Evolutionary conservation across 768 basidiomycete species (phyloP).

Genomic region (Termitomyces sp.): DNA sequence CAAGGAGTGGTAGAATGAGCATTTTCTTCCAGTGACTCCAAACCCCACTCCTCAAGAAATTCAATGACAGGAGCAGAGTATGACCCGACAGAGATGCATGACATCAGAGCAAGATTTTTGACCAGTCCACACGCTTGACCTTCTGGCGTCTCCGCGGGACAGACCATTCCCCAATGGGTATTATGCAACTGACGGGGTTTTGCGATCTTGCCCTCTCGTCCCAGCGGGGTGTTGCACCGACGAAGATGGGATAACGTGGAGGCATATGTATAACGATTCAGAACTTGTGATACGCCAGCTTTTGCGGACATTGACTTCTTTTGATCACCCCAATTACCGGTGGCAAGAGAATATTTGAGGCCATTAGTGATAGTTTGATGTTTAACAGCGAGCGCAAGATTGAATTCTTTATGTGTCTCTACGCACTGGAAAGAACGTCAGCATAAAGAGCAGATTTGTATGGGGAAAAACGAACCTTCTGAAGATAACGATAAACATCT

Average conservation of each 20-base stretch:
- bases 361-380: slow-evolving; percentile 98
- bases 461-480: slow-evolving; percentile 60
- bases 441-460: slow-evolving; percentile 8
- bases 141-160: slow-evolving; percentile 98
- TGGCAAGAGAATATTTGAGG: slow-evolving; percentile 94
- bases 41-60: slow-evolving; percentile 97
- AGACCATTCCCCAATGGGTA: slow-evolving; percentile 99
- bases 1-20: slow-evolving; percentile 76
- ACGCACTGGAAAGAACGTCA: slow-evolving; percentile 65
- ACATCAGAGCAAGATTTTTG: slow-evolving; percentile 96
- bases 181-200: slow-evolving; percentile 99
- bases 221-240: slow-evolving; percentile 96
- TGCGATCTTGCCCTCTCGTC: slow-evolving; percentile 97
- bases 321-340: slow-evolving; percentile 99
- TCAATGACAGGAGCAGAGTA: slow-evolving; percentile 95
- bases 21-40: slow-evolving; percentile 93
- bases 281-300: slow-evolving; percentile 97
- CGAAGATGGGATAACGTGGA: slow-evolving; percentile 97
- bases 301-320: slow-evolving; percentile 98
- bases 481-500: slow-evolving; percentile 94
- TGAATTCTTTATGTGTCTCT: slow-evolving; percentile 93
- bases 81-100: slow-evolving; percentile 97
- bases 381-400: slow-evolving; percentile 86
- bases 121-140: slow-evolving; percentile 99
- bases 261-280: slow-evolving; percentile 98